Conservation (phyloP, 2,329 filamentous ascomycete species). For the Botryotinia convoluta region DNA sequence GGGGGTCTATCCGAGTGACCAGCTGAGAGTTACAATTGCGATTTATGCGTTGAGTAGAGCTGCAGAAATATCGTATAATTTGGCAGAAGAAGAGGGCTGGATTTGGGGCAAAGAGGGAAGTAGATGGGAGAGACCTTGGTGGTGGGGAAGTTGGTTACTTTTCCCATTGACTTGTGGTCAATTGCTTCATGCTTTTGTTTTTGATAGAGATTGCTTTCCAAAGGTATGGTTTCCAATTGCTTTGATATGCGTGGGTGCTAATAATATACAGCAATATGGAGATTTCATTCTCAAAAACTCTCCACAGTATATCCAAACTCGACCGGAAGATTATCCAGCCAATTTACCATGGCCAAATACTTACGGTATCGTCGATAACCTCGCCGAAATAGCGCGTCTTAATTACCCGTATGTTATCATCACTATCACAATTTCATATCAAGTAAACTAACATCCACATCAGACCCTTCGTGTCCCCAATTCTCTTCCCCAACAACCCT, state of each 20-base stretch:
- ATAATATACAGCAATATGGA: conserved; percentile 46
- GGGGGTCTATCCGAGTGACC: conserved; percentile 67
- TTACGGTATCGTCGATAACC: conserved; percentile 73
- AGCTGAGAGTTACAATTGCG: conserved; percentile 73
- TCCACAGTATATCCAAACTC: conserved; percentile 71
- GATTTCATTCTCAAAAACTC: conserved; percentile 69
- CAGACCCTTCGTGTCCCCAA: conserved; percentile 77
- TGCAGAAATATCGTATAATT: conserved; percentile 83
- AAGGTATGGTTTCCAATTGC: conserved; percentile 46
- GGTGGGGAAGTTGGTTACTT: conserved; percentile 81
- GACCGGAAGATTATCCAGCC: conserved; percentile 66
- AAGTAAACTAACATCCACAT: conserved; percentile 28
- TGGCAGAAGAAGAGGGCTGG: conserved; percentile 70
- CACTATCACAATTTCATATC: conserved; percentile 1
- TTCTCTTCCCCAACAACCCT: conserved; percentile 73
- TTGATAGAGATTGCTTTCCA: conserved; percentile 73
- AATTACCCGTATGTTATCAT: conserved; percentile 70
- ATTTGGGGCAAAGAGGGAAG: conserved; percentile 57
- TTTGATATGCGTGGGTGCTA: conserved; percentile 16
- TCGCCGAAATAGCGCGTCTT: conserved; percentile 77
- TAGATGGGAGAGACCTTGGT: conserved; percentile 68
- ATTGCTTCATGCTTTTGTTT: conserved; percentile 71
- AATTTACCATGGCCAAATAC: conserved; percentile 71
- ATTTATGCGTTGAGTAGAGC: conserved; percentile 80
- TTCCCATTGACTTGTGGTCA: conserved; percentile 76